These are phyloP conservation scores for Sphaerosporella brunnea DNA, from an alignment of 495 filamentous ascomycete species.

Conservation along the genomic window DNA sequence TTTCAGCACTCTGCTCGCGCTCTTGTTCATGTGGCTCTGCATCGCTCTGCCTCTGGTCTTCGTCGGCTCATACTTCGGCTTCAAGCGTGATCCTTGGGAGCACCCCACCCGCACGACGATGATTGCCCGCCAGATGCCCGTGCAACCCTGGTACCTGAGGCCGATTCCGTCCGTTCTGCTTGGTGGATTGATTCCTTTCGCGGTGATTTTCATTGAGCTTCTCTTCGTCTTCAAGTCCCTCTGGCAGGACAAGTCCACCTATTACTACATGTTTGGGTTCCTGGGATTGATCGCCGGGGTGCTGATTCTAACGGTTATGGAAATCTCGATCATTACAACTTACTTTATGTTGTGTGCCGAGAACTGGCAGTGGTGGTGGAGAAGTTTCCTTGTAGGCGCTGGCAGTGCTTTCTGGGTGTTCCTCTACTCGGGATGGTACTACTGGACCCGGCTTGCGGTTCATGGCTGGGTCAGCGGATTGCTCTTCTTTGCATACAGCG, in stretches of 20 bases:
- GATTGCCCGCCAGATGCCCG: constrained; percentile 57
- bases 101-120: constrained; percentile 71
- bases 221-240: constrained; percentile 82
- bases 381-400: constrained; percentile 68
- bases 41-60: constrained; percentile 85
- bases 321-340: constrained; percentile 77
- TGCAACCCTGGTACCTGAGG: constrained; percentile 63
- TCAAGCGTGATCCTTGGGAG: constrained; percentile 53
- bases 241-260: constrained; percentile 86
- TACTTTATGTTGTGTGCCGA: constrained; percentile 75
- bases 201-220: constrained; percentile 84
- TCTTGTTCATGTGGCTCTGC: constrained; percentile 69
- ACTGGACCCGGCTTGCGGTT: constrained; percentile 64
- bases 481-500: constrained; percentile 72
- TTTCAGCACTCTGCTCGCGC: constrained; percentile 62
- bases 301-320: constrained; percentile 59
- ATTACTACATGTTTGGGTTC: constrained; percentile 93
- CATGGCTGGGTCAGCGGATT: constrained; percentile 62
- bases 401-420: constrained; percentile 75
- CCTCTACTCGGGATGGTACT: constrained; percentile 74
- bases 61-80: constrained; percentile 66
- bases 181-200: constrained; percentile 74
- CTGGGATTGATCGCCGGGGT: constrained; percentile 58
- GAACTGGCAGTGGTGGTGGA: constrained; percentile 97
- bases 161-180: constrained; percentile 45